A percentile compares a stretch with the other conserved stretches of the same genome.
Conservation (phyloP, 768 basidiomycete species). For the Russula ochroleuca region DNA sequence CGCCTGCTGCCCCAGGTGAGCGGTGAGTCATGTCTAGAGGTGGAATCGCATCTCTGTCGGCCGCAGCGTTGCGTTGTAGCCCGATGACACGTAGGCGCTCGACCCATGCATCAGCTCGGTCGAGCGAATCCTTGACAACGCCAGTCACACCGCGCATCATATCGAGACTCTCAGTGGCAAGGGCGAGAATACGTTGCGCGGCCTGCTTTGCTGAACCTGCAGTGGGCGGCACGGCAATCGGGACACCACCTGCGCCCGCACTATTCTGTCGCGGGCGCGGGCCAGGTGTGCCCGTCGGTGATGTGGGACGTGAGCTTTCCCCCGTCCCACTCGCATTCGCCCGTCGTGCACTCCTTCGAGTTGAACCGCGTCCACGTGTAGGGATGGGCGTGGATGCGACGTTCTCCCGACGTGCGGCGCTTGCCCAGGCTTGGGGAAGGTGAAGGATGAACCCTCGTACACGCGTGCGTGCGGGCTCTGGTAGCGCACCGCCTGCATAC, state of each 20-base stretch:
- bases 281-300: conserved; percentile 28
- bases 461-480: conserved; percentile 71
- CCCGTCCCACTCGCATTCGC: conserved; percentile 24
- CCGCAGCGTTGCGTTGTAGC: conserved; percentile 49
- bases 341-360: conserved; percentile 22
- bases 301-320: conserved; percentile 33
- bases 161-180: conserved; percentile 88
- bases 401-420: conserved; percentile 34
- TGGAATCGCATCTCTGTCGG: conserved; percentile 9
- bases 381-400: conserved; percentile 24
- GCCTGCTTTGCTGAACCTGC: conserved; percentile 63
- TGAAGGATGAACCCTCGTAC: conserved; percentile 75
- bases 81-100: conserved; percentile 75
- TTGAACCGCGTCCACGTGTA: conserved; percentile 28
- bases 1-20: conserved; percentile 12
- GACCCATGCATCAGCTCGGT: conserved; percentile 89
- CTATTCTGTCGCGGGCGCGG: conserved; percentile 30
- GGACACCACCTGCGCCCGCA: conserved; percentile 28
- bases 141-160: conserved; percentile 88
- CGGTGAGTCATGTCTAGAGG: conserved; percentile 24
- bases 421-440: conserved; percentile 79
- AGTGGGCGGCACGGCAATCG: conserved; percentile 33
- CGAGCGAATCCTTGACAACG: conserved; percentile 83
- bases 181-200: conserved; percentile 73
- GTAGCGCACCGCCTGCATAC: conserved; percentile 82